Conservation (phyloP, 768 basidiomycete genomes). For the Suillus brevipes region DNA sequence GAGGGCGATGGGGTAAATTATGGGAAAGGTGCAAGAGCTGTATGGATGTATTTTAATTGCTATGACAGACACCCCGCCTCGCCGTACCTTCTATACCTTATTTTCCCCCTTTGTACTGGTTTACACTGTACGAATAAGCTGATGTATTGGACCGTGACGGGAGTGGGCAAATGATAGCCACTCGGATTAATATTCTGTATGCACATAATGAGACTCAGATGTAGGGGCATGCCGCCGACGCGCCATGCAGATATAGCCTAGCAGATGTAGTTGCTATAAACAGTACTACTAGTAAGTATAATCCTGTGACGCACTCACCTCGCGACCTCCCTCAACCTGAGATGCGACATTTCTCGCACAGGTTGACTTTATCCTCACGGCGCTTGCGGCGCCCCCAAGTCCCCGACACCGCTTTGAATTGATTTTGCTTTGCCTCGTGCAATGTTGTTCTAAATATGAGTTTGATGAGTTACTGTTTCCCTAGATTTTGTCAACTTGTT, state of each 20-base stretch:
- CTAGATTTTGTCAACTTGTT: too few relatives aligned
- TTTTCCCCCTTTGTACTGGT: background rate
- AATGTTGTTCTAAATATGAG: too few relatives aligned
- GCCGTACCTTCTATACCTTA: background rate
- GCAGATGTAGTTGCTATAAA: background rate
- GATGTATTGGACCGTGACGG: background rate
- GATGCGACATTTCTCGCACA: background rate
- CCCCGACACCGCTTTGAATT: too few relatives aligned
- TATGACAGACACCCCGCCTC: background rate
- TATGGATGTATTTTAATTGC: slow-evolving; percentile 64
- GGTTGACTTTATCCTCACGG: background rate
- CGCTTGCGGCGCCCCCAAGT: too few relatives aligned
- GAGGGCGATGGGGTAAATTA: slow-evolving; percentile 64
- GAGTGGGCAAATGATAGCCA: background rate
- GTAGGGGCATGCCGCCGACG: background rate
- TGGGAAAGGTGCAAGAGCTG: slow-evolving; percentile 61
- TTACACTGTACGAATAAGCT: background rate
- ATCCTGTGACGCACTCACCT: background rate
- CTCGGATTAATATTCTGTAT: background rate
- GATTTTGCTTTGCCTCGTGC: too few relatives aligned
- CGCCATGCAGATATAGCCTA: background rate
- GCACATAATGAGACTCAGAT: background rate
- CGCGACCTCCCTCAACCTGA: background rate
- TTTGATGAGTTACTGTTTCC: too few relatives aligned
- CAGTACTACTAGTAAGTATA: background rate